Evolutionary conservation across 1,139 yeast genomes (phyloP).

Genomic region (Scheffersomyces stambukii): DNA sequence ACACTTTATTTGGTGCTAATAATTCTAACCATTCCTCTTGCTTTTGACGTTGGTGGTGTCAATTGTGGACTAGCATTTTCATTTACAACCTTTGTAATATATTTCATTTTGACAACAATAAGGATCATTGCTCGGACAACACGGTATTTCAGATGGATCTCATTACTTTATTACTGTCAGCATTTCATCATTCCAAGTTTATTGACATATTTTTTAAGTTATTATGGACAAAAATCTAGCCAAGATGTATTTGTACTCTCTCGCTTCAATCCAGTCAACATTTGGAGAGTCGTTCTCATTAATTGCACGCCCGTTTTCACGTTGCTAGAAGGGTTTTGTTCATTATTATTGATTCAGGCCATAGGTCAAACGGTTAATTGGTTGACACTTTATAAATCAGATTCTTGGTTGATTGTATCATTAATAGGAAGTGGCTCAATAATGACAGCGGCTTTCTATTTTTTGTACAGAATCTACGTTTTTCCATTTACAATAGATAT

Average conservation of each 20-base stretch:
- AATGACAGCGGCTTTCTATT: constrained; percentile 71
- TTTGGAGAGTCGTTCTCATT: constrained; percentile 66
- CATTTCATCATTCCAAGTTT: constrained; percentile 81
- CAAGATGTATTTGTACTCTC: constrained; percentile 4
- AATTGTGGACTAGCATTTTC: constrained; percentile 88
- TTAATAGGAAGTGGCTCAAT: constrained; percentile 72
- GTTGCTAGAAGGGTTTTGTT: constrained; percentile 87
- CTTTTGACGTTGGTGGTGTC: constrained; percentile 93
- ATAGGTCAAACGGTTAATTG: constrained; percentile 79
- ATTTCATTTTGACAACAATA: constrained; percentile 69
- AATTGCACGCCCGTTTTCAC: constrained; percentile 89
- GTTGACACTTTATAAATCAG: constrained; percentile 65
- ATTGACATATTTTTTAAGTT: constrained; percentile 66
- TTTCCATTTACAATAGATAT: constrained; percentile 69
- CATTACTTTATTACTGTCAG: constrained; percentile 71
- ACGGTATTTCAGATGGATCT: constrained; percentile 48
- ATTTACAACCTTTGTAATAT: constrained; percentile 63
- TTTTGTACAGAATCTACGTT: constrained; percentile 77
- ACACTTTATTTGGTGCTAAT: constrained; percentile 61
- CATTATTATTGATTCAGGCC: constrained; percentile 84
- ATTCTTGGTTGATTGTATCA: constrained; percentile 76
- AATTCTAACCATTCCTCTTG: constrained; percentile 81
- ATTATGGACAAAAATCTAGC: constrained; percentile 18
- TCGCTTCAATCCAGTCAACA: constrained; percentile 17
- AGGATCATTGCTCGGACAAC: constrained; percentile 51